These are phyloP conservation scores for Pleurotus giganteus DNA, from an alignment of 768 basidiomycete species.

Conservation along the genomic window DNA sequence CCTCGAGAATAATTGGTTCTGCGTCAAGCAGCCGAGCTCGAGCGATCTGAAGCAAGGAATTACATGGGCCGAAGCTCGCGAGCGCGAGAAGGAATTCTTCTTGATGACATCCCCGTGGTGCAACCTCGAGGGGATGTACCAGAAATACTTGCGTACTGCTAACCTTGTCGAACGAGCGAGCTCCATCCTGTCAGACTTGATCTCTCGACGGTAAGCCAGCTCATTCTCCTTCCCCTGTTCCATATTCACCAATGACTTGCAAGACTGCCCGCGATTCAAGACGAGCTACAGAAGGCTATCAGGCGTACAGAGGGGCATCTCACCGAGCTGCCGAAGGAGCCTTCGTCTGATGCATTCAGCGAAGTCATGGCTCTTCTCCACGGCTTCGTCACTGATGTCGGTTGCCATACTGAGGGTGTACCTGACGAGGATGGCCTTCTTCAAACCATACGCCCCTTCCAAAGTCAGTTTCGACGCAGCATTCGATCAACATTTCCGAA, in stretches of 20 bases:
- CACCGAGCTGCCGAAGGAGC: conserved; percentile 41
- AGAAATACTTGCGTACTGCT: conserved; percentile 52
- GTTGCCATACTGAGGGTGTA: conserved; percentile 48
- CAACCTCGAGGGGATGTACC: conserved; percentile 46
- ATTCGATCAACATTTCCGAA: conserved; percentile 55
- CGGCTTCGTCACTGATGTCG: conserved; percentile 44
- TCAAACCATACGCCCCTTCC: conserved; percentile 51
- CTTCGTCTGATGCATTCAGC: conserved; percentile 53
- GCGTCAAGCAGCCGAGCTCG: conserved; percentile 54
- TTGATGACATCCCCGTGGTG: conserved; percentile 49
- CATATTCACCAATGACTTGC: not conserved
- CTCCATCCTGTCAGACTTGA: conserved; percentile 57
- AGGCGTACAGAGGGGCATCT: conserved; percentile 31
- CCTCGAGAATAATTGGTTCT: conserved; percentile 58
- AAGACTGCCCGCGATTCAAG: conserved; percentile 63
- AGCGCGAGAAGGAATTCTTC: conserved; percentile 58
- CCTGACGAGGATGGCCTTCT: conserved; percentile 51
- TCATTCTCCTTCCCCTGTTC: not conserved
- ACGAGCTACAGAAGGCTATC: conserved; percentile 51
- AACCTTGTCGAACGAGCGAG: conserved; percentile 61
- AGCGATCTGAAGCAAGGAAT: conserved; percentile 47
- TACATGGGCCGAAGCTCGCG: conserved; percentile 61
- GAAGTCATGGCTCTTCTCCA: conserved; percentile 52
- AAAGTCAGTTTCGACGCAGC: conserved; percentile 41
- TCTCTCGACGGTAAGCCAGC: conserved; percentile 52